Evolutionary conservation across 2,329 filamentous ascomycete genomes (phyloP).

Genomic region (Hirsutella minnesotensis): DNA sequence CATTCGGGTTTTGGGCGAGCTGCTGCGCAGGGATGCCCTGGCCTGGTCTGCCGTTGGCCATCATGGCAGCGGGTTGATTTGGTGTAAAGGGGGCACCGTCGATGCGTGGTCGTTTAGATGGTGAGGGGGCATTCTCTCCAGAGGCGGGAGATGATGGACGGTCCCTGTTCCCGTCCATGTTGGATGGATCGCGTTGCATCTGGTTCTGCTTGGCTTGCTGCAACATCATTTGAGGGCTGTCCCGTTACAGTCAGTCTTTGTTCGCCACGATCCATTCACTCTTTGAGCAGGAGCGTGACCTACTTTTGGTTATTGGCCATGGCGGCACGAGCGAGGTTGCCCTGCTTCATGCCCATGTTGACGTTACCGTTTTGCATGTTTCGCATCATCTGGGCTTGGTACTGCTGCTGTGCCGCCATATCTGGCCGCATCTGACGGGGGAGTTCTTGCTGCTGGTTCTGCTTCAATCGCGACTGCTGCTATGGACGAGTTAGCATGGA

Average conservation of each 20-base stretch:
- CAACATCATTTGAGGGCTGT: conserved; percentile 60
- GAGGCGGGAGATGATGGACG: conserved; percentile 72
- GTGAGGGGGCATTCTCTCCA: conserved; percentile 81
- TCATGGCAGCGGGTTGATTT: conserved; percentile 52
- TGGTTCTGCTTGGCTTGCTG: conserved; percentile 62
- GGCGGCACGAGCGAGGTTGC: conserved; percentile 58
- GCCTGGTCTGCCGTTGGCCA: conserved; percentile 59
- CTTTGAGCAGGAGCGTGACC: conserved; percentile 17
- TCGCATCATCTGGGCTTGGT: conserved; percentile 54
- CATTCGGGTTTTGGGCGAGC: conserved; percentile 41
- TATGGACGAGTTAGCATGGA: conserved; percentile 15
- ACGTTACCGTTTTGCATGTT: conserved; percentile 51
- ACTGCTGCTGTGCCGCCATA: conserved; percentile 42
- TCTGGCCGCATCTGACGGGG: conserved; percentile 60
- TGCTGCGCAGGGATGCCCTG: conserved; percentile 64
- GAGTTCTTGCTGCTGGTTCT: conserved; percentile 66
- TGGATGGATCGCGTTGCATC: conserved; percentile 81
- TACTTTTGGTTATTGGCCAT: conserved; percentile 71
- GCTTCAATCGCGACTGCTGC: conserved; percentile 60
- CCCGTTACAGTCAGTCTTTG: neutral
- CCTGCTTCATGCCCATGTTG: conserved; percentile 45
- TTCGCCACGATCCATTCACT: neutral
- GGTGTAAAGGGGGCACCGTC: conserved; percentile 61
- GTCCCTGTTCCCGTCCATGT: conserved; percentile 73
- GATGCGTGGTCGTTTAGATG: conserved; percentile 78